Evolutionary conservation across 192 early-diverging fungal genomes (phyloP).

Genomic region (Thamnidium elegans): DNA sequence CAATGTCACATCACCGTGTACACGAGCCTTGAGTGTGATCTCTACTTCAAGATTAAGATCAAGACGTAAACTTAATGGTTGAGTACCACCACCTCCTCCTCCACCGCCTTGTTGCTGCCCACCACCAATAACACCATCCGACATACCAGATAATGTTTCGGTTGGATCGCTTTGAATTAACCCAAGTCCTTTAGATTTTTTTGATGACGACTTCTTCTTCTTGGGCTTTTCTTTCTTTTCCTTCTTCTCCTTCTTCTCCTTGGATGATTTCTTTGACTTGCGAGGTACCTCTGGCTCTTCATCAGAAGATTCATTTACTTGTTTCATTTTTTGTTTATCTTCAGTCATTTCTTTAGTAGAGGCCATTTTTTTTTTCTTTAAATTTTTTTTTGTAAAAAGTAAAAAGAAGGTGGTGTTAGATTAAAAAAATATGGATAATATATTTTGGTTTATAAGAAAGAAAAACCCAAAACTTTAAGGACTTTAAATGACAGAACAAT

Average conservation of each 20-base stretch:
- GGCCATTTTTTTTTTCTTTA: conserved; percentile 10
- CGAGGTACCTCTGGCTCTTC: not conserved
- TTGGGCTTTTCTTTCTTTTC: no score
- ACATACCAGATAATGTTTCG: not conserved
- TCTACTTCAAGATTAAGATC: conserved; percentile 29
- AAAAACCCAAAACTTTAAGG: no score
- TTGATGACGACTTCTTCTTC: conserved; percentile 10
- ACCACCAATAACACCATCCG: conserved; percentile 1
- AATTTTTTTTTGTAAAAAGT: conserved; percentile 1
- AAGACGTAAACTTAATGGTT: conserved; percentile 22
- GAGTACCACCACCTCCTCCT: conserved; percentile 2
- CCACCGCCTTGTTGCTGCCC: not conserved
- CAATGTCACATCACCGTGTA: conserved; percentile 27
- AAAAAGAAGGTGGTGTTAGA: not conserved
- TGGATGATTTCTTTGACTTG: conserved; percentile 5
- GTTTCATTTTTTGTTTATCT: not conserved
- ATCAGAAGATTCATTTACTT: conserved; percentile 4
- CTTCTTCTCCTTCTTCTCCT: no score
- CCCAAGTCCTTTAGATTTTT: not conserved
- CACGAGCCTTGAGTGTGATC: conserved; percentile 21
- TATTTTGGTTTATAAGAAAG: no score
- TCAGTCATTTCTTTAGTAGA: conserved; percentile 11
- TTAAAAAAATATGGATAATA: not conserved
- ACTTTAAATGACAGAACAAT: conserved; percentile 11
- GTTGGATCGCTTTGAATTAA: conserved; percentile 12